These are phyloP conservation scores for Mycena belliarum DNA, from an alignment of 768 basidiomycete genomes.

Conservation along the genomic window DNA sequence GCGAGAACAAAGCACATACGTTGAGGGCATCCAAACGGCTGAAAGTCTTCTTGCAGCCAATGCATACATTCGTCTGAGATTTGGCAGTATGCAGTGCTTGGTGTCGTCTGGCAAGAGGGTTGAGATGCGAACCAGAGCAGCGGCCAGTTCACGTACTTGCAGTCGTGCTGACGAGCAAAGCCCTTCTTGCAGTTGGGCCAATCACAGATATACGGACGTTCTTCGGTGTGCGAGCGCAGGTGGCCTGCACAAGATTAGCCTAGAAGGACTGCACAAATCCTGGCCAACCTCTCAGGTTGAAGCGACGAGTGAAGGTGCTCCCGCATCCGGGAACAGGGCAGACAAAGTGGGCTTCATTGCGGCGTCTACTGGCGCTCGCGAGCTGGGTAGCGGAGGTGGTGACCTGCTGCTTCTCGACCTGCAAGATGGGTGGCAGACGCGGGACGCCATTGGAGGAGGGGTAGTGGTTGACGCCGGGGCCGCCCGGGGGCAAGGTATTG, in stretches of 20 bases:
- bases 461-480: slow-evolving; percentile 57
- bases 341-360: slow-evolving; percentile 89
- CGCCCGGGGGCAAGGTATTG: slow-evolving; percentile 30
- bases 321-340: slow-evolving; percentile 96
- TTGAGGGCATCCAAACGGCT: slow-evolving; percentile 92
- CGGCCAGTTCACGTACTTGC: slow-evolving; percentile 66
- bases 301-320: slow-evolving; percentile 93
- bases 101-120: slow-evolving; percentile 64
- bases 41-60: slow-evolving; percentile 93
- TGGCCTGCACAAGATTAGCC: slow-evolving; percentile 57
- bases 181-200: slow-evolving; percentile 95
- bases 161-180: slow-evolving; percentile 94
- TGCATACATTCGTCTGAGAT: slow-evolving; percentile 82
- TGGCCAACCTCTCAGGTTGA: slow-evolving; percentile 75
- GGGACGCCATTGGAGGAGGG: slow-evolving; percentile 53
- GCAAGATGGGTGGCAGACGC: slow-evolving; percentile 78
- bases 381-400: slow-evolving; percentile 93
- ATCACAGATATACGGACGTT: slow-evolving; percentile 90
- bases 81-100: slow-evolving; percentile 87
- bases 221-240: slow-evolving; percentile 92
- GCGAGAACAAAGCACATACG: slow-evolving; percentile 52
- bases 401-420: slow-evolving; percentile 93
- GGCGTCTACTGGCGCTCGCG: slow-evolving; percentile 84
- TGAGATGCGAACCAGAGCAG: background rate
- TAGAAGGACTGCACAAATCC: slow-evolving; percentile 1